These are phyloP conservation scores for Vigna mungo DNA, from an alignment of 306 rosid species.

Conservation along the genomic window DNA sequence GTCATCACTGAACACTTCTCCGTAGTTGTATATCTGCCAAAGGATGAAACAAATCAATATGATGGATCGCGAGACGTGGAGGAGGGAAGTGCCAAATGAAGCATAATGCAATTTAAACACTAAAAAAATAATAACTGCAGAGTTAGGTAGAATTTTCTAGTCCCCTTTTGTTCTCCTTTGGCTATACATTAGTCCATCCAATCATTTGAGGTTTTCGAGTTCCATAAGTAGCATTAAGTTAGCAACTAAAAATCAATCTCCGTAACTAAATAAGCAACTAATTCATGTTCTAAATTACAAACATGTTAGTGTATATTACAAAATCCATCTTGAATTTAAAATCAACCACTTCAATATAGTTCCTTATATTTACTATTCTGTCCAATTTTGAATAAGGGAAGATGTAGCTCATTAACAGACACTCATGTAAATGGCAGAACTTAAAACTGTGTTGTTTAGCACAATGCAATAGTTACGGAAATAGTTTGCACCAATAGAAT, in stretches of 20 bases:
- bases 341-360: slow-evolving; percentile 13
- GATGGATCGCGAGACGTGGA: slow-evolving; percentile 29
- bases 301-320: background rate
- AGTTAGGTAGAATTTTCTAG: slow-evolving; percentile 6
- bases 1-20: slow-evolving; percentile 81
- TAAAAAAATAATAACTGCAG: background rate
- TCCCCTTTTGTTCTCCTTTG: slow-evolving; percentile 1
- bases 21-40: slow-evolving; percentile 88
- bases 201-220: slow-evolving; percentile 23
- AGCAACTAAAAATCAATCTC: background rate
- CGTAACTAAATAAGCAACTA: slow-evolving; percentile 16
- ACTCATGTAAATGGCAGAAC: slow-evolving; percentile 6
- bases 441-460: background rate
- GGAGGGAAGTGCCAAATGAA: slow-evolving; percentile 31
- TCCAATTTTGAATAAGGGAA: slow-evolving; percentile 9
- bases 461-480: background rate
- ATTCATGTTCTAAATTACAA: slow-evolving; percentile 22
- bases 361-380: background rate
- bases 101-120: slow-evolving; percentile 20
- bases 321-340: slow-evolving; percentile 19
- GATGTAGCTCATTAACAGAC: slow-evolving; percentile 22
- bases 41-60: slow-evolving; percentile 23
- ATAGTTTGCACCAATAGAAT: too few species aligned
- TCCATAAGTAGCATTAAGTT: slow-evolving; percentile 5
- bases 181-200: background rate